Percentiles rank a stretch among this genome's conserved stretches.
Evolutionary conservation across 768 basidiomycete species (phyloP).

Genomic region (Lactarius indigo): DNA sequence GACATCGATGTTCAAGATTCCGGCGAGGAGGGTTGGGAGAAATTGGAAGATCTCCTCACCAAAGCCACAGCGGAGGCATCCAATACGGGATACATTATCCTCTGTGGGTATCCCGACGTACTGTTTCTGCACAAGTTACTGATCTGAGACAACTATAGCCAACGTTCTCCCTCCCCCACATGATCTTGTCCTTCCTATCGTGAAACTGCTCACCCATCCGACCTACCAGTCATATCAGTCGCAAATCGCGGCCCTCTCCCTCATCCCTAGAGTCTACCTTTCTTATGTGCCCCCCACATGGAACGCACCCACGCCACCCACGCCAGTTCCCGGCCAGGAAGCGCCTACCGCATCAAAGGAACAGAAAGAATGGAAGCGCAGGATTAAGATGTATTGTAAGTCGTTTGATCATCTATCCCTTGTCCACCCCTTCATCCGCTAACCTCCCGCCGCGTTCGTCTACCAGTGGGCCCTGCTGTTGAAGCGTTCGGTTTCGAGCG

Average conservation of each 20-base stretch:
- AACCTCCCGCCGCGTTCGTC: conserved; percentile 2
- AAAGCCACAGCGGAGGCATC: conserved; percentile 48
- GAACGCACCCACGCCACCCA: conserved; percentile 53
- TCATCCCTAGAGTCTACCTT: conserved; percentile 66
- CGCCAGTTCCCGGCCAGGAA: conserved; percentile 40
- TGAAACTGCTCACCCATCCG: conserved; percentile 76
- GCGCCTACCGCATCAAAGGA: conserved; percentile 38
- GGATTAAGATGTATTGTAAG: conserved; percentile 85
- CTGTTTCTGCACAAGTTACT: background rate
- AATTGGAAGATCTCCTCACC: conserved; percentile 65
- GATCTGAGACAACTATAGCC: conserved; percentile 42
- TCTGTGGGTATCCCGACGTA: conserved; percentile 43
- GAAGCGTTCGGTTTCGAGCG: conserved; percentile 85
- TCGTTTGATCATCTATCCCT: conserved; percentile 25
- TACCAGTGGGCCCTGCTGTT: conserved; percentile 69
- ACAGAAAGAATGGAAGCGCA: conserved; percentile 56
- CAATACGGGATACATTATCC: conserved; percentile 49
- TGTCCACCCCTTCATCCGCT: conserved; percentile 13
- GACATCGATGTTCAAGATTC: conserved; percentile 66
- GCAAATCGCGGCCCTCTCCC: conserved; percentile 66
- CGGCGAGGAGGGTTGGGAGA: conserved; percentile 55
- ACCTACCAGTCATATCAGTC: conserved; percentile 70
- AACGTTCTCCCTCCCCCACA: conserved; percentile 80
- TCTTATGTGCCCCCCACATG: conserved; percentile 77
- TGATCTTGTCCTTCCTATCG: conserved; percentile 64